Conservation (phyloP, 768 basidiomycete species). For the Rhizopogon vulgaris region DNA sequence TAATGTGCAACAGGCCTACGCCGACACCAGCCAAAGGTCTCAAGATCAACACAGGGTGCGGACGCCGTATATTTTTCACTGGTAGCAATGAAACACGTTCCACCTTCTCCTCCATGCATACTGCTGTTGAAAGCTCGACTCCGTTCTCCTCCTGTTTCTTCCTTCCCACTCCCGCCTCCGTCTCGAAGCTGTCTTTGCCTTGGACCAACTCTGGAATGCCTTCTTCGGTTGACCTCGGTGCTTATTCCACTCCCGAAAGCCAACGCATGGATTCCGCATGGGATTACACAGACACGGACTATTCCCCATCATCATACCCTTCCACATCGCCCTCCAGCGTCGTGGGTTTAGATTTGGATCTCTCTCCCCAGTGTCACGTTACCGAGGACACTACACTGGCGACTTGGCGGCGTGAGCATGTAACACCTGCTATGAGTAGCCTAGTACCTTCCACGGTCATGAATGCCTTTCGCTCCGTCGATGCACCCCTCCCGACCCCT, state of each 20-base stretch:
- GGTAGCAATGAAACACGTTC: constrained; percentile 39
- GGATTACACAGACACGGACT: constrained; percentile 43
- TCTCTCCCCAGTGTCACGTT: constrained; percentile 24
- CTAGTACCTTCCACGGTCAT: constrained; percentile 19
- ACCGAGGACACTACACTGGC: constrained; percentile 25
- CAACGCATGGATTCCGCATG: constrained; percentile 50
- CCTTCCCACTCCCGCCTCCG: constrained; percentile 38
- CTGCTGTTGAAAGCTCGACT: constrained; percentile 59
- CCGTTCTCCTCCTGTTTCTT: constrained; percentile 55
- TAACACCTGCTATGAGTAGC: constrained; percentile 19
- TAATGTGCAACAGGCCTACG: constrained; percentile 32
- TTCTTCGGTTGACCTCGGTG: constrained; percentile 33
- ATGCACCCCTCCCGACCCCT: constrained; percentile 11
- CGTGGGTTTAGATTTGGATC: constrained; percentile 25
- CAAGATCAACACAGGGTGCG: constrained; percentile 52
- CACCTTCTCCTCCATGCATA: constrained; percentile 64
- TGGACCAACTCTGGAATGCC: constrained; percentile 28
- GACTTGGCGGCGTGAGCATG: constrained; percentile 26
- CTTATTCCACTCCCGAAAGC: constrained; percentile 37
- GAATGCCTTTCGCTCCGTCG: constrained; percentile 12
- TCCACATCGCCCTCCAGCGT: constrained; percentile 32
- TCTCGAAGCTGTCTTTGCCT: constrained; percentile 30
- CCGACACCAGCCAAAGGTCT: constrained; percentile 36
- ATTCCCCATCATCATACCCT: constrained; percentile 40
- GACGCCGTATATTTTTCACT: constrained; percentile 29